Conservation (phyloP, 1,284 basidiomycete genomes). For the Puccinia polysora region DNA sequence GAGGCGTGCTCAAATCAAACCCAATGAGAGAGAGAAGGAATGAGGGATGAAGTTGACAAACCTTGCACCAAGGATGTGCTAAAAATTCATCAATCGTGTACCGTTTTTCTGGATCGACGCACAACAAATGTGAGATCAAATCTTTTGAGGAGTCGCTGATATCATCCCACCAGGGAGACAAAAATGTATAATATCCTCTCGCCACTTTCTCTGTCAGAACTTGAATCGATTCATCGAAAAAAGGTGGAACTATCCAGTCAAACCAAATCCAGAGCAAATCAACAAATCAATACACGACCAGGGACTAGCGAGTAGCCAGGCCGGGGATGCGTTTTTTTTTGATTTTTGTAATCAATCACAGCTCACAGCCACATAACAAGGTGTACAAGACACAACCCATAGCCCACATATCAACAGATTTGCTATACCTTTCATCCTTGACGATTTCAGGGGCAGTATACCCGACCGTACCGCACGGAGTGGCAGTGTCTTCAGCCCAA, state of each 20-base stretch:
- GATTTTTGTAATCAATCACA: too few species aligned
- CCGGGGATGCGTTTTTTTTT: too few species aligned
- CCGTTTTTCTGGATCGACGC: constrained; percentile 88
- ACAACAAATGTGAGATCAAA: constrained; percentile 86
- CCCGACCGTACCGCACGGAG: constrained; percentile 96
- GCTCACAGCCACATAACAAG: constrained; percentile 90
- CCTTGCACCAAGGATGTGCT: constrained; percentile 88
- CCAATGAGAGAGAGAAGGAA: not conserved
- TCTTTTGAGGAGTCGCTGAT: constrained; percentile 80
- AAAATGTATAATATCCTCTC: constrained; percentile 92
- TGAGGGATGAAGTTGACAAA: not conserved
- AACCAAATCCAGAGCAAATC: not conserved
- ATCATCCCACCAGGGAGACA: constrained; percentile 99
- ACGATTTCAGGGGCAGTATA: constrained; percentile 99
- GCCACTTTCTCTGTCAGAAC: constrained; percentile 98
- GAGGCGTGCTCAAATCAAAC: not conserved
- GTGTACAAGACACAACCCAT: constrained; percentile 98
- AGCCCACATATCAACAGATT: constrained; percentile 99
- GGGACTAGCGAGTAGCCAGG: too few species aligned
- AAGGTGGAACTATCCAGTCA: constrained; percentile 57
- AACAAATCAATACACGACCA: too few species aligned
- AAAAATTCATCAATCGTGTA: constrained; percentile 98
- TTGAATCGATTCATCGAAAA: constrained; percentile 98
- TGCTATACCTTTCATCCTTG: constrained; percentile 97
- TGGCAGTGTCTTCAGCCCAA: constrained; percentile 99